Evolutionary conservation across 257 asterid species (phyloP).

Genomic region (Linaria vulgaris): DNA sequence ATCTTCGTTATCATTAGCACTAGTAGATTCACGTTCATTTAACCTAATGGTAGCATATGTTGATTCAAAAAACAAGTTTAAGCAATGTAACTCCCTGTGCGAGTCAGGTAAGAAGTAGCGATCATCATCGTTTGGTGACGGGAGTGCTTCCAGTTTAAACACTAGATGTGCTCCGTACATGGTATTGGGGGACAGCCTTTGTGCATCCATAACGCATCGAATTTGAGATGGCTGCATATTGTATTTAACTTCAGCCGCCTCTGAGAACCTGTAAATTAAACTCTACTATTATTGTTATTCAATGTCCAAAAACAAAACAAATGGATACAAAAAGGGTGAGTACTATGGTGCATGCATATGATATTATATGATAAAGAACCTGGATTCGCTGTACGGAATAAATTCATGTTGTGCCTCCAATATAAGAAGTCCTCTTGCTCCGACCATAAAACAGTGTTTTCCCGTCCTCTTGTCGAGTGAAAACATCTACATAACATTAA

Average conservation of each 20-base stretch:
- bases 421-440: constrained; percentile 18
- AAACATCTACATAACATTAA: neutral
- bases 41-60: too few relatives aligned
- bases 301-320: neutral
- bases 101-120: too few relatives aligned
- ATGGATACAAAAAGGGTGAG: too few relatives aligned
- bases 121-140: too few relatives aligned
- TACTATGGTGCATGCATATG: too few relatives aligned
- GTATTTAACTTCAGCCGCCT: constrained; percentile 30
- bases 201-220: constrained; percentile 29
- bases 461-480: neutral
- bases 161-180: constrained; percentile 34
- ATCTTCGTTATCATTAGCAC: too few relatives aligned
- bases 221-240: constrained; percentile 32
- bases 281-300: too few relatives aligned
- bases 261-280: constrained; percentile 24
- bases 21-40: too few relatives aligned
- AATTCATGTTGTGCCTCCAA: neutral
- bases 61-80: too few relatives aligned
- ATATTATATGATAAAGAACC: neutral
- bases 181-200: constrained; percentile 22
- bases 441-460: constrained; percentile 8
- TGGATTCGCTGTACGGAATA: neutral
- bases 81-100: too few relatives aligned
- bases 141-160: constrained; percentile 9